Evolutionary conservation across 2,329 filamentous ascomycete genomes (phyloP).

Genomic region (Berkeleyomyces rouxiae): DNA sequence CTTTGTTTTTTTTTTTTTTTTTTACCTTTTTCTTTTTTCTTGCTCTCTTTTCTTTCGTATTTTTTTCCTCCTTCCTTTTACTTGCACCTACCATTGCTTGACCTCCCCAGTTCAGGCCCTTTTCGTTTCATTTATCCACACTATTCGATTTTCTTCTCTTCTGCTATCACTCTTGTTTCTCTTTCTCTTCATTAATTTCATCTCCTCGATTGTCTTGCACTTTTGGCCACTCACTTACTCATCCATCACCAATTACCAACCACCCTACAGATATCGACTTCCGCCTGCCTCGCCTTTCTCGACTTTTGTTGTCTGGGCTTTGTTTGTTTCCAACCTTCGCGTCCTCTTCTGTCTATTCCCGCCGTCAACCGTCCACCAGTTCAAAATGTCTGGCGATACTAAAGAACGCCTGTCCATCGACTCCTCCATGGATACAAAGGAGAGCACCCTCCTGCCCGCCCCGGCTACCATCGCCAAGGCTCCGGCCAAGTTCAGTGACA

Average conservation of each 20-base stretch:
- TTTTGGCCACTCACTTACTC: not conserved
- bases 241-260: not conserved
- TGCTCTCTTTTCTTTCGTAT: not conserved
- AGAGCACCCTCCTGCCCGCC: slow-evolving; percentile 27
- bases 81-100: not conserved
- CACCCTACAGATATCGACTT: not conserved
- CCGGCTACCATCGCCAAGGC: slow-evolving; percentile 65
- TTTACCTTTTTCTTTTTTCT: not conserved
- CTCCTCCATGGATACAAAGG: slow-evolving; percentile 37
- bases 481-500: slow-evolving; percentile 49
- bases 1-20: not conserved
- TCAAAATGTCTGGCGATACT: slow-evolving; percentile 42
- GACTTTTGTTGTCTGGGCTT: not conserved
- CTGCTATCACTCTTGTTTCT: not conserved
- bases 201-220: not conserved
- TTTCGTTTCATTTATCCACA: not conserved
- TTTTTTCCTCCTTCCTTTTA: not conserved
- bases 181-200: not conserved
- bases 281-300: not conserved
- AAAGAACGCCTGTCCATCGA: slow-evolving; percentile 77
- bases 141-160: not conserved
- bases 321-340: not conserved
- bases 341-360: slow-evolving; percentile 13
- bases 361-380: slow-evolving; percentile 3
- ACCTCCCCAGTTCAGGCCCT: not conserved